Evolutionary conservation across 306 rosid genomes (phyloP).

Genomic region (Cicer judaicum): DNA sequence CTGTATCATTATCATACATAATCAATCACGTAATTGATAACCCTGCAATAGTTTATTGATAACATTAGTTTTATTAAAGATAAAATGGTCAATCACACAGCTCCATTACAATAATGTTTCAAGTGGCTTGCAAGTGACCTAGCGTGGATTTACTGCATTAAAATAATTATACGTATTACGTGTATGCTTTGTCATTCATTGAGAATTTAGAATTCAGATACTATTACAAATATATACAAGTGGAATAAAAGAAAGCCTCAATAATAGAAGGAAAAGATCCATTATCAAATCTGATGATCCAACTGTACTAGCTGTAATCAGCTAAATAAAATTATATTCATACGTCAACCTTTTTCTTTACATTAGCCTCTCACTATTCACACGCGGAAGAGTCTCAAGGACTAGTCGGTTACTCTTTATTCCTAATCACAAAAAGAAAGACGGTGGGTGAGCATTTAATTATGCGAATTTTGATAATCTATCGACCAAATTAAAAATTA

Average conservation of each 20-base stretch:
- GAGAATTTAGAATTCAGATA: neutral
- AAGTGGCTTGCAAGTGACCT: constrained; percentile 27
- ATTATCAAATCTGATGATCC: constrained; percentile 13
- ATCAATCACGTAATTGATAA: constrained; percentile 30
- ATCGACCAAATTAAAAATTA: too few species aligned
- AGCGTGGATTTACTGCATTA: constrained; percentile 32
- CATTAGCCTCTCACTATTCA: constrained; percentile 42
- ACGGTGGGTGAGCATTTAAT: constrained; percentile 38
- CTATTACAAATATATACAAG: neutral
- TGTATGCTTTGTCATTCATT: neutral
- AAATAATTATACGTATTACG: constrained; percentile 1
- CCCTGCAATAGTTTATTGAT: constrained; percentile 20
- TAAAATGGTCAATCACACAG: constrained; percentile 10
- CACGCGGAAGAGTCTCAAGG: constrained; percentile 50
- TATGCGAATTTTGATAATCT: too few species aligned
- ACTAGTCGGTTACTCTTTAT: constrained; percentile 52
- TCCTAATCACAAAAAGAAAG: constrained; percentile 43
- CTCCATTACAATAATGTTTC: constrained; percentile 38
- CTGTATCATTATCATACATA: constrained; percentile 4
- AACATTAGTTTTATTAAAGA: constrained; percentile 27
- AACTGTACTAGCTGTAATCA: constrained; percentile 34
- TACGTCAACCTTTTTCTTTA: constrained; percentile 40
- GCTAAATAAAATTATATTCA: neutral
- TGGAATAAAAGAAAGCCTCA: neutral
- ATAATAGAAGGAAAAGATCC: constrained; percentile 35